A percentile compares a stretch with the other conserved stretches of the same genome.
These are phyloP conservation scores for Trichophyton mentagrophytes DNA, from an alignment of 2,329 filamentous ascomycete genomes.

Conservation along the genomic window DNA sequence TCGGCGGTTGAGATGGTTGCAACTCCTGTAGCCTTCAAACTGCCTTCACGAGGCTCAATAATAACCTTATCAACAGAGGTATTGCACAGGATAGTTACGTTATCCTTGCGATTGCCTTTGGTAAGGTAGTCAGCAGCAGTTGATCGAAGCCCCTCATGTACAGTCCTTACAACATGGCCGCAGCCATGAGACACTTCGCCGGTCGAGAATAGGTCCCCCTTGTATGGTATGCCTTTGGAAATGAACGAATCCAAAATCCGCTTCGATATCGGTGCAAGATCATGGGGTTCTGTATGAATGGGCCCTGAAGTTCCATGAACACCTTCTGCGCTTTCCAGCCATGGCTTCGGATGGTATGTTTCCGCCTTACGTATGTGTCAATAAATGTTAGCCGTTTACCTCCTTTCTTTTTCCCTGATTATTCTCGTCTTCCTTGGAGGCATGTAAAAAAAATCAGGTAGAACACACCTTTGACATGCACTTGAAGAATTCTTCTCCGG, in stretches of 20 bases:
- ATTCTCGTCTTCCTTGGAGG: neutral
- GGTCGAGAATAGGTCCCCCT: conserved; percentile 48
- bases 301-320: conserved; percentile 42
- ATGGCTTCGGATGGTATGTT: conserved; percentile 45
- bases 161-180: conserved; percentile 43
- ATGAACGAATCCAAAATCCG: conserved; percentile 43
- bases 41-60: conserved; percentile 26
- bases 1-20: conserved; percentile 14
- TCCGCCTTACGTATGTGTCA: conserved; percentile 32
- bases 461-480: conserved; percentile 42
- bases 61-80: conserved; percentile 42
- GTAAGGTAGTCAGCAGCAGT: conserved; percentile 44
- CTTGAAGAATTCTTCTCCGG: conserved; percentile 43
- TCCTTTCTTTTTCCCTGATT: neutral
- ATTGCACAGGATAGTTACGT: conserved; percentile 39
- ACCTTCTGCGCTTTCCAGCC: conserved; percentile 40
- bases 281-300: conserved; percentile 45
- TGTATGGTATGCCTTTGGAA: conserved; percentile 42
- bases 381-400: neutral
- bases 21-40: conserved; percentile 32
- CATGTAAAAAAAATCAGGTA: neutral
- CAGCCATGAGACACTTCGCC: conserved; percentile 43
- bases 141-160: conserved; percentile 40
- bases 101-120: conserved; percentile 30
- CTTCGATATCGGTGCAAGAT: conserved; percentile 46